A percentile compares a stretch with the other conserved stretches of the same genome.
These are phyloP conservation scores for Nigrospora oryzae DNA, from an alignment of 2,329 filamentous ascomycete species.

Conservation along the genomic window DNA sequence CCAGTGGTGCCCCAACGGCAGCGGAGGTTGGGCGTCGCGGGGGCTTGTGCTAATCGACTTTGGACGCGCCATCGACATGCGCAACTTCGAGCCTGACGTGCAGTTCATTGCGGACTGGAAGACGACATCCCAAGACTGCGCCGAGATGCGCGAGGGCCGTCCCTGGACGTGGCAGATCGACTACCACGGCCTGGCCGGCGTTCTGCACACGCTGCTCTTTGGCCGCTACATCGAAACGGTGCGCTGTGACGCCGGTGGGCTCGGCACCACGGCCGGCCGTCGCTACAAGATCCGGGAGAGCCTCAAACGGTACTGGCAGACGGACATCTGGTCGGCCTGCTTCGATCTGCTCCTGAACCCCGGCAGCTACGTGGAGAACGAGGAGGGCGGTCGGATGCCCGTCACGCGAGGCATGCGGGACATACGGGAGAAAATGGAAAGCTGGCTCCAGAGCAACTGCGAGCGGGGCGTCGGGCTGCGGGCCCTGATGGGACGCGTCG, in stretches of 20 bases:
- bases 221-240: slow-evolving; percentile 88
- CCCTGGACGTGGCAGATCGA: slow-evolving; percentile 98
- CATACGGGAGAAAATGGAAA: slow-evolving; percentile 73
- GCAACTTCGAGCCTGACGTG: slow-evolving; percentile 65
- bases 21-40: slow-evolving; percentile 69
- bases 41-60: slow-evolving; percentile 90
- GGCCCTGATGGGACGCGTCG: slow-evolving; percentile 56
- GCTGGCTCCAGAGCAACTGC: slow-evolving; percentile 70
- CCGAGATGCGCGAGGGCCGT: slow-evolving; percentile 87
- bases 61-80: slow-evolving; percentile 90
- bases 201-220: slow-evolving; percentile 82
- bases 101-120: slow-evolving; percentile 96
- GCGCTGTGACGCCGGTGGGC: slow-evolving; percentile 42
- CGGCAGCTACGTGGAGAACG: slow-evolving; percentile 51
- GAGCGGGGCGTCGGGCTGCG: slow-evolving; percentile 74
- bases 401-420: slow-evolving; percentile 60
- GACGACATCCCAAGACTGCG: slow-evolving; percentile 77
- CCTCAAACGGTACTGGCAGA: slow-evolving; percentile 95
- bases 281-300: slow-evolving; percentile 74
- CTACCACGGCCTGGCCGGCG: slow-evolving; percentile 85
- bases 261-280: slow-evolving; percentile 49
- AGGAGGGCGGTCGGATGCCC: slow-evolving; percentile 63
- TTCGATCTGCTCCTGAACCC: slow-evolving; percentile 88
- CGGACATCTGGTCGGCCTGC: slow-evolving; percentile 75
- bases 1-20: slow-evolving; percentile 66